phyloP scores from a whole-genome alignment of 257 asterid species.

The Coffea canephora region DNA sequence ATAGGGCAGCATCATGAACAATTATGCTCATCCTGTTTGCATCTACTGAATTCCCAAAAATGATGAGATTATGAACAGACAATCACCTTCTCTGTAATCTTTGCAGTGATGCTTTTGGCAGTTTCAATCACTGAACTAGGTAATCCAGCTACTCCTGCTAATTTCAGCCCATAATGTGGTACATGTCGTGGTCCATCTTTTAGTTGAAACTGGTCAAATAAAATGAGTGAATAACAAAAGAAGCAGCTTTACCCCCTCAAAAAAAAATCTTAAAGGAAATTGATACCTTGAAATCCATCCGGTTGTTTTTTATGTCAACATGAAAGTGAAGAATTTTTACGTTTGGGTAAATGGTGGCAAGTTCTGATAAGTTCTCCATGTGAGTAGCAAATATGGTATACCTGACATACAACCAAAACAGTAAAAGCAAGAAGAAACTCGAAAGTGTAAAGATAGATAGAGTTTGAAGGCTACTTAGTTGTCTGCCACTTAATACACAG shows the following conservation, averaged over 20 bases:
- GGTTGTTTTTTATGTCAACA: conserved; percentile 72
- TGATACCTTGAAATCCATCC: conserved; percentile 90
- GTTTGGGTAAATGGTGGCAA: conserved; percentile 84
- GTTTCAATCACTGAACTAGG: conserved; percentile 71
- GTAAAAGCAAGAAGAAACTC: neutral
- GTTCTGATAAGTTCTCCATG: conserved; percentile 84
- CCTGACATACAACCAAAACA: conserved; percentile 39
- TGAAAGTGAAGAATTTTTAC: conserved; percentile 86
- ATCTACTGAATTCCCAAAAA: neutral
- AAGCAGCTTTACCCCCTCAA: neutral
- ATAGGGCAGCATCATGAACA: neutral
- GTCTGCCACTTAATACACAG: neutral
- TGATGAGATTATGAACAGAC: neutral
- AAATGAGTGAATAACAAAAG: conserved; percentile 17
- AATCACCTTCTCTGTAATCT: conserved; percentile 62
- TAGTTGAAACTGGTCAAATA: conserved; percentile 64
- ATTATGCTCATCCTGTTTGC: neutral
- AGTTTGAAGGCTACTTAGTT: neutral
- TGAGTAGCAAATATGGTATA: conserved; percentile 93
- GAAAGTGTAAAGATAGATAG: neutral
- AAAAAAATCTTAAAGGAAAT: conserved; percentile 7
- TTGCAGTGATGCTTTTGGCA: conserved; percentile 70
- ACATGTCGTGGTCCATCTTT: conserved; percentile 82
- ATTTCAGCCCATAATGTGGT: conserved; percentile 92
- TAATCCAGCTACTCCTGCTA: conserved; percentile 92